Base-by-base conservation (phyloP, 1,284 basidiomycete genomes). In the Apiotrichum laibachii region DNA sequence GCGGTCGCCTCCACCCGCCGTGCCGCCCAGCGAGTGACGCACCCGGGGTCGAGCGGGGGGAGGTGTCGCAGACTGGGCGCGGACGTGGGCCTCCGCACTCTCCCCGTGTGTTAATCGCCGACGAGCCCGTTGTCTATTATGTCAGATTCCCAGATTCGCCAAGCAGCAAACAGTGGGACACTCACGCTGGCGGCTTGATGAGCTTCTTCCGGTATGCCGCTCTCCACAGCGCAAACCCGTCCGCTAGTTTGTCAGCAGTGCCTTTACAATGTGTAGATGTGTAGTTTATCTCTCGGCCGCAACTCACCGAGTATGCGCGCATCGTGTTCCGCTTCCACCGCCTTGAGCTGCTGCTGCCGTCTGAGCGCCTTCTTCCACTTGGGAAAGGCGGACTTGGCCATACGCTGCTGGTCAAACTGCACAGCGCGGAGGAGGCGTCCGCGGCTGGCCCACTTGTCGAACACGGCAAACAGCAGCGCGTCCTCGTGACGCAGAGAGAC, bases 391-490 rank as follows among this genome's bases (percentile, higher is more conserved):
- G 56, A 37, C 2, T 47, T 31, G 19, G 55, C 56, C 8, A 66
- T 40, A 1, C 61, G 61, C 39, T 58, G 60, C 10, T 59, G 53
- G 50, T 62, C 56, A 46, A 59, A 60, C 50, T 56, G 61, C 11
- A 63, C 55, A 4, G 62, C 56, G 9, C 48, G 46, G 13, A 72
- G 55, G 31, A 72, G 69, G 37, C 59, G 61, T 5, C 71, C 68
- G 34, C 46, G 53, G 10, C 61, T 70, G 26, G 67, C 69, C 75
- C 73, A 76, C 34, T 50, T 66, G 59, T 77, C 75, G 60, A 72
- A 73, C 2, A 73, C 73, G 2, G 58, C 53, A 51, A 75, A 77
- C 33, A 76, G 53, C 4, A 77, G 50, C 9, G 67, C 67, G 51
- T 77, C 72, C 54, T 77, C 75, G 50, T 68, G 68, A 22, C 72